Evolutionary conservation across 2,329 filamentous ascomycete species (phyloP).

Genomic region (Bipolaris bicolor): DNA sequence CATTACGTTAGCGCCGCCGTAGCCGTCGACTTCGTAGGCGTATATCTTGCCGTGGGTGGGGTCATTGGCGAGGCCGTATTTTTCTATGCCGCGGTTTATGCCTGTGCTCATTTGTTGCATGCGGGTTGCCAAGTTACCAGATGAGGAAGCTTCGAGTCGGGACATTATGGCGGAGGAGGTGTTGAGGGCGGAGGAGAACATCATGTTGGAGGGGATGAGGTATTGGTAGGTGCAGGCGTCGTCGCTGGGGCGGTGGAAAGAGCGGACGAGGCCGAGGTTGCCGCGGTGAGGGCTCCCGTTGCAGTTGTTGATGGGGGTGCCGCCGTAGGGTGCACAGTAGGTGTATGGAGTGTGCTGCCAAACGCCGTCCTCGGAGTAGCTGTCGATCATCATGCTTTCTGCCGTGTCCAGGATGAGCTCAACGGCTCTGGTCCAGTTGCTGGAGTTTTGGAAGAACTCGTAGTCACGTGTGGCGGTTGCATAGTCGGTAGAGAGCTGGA

Average conservation of each 20-base stretch:
- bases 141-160: slow-evolving; percentile 44
- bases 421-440: slow-evolving; percentile 55
- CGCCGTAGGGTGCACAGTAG: slow-evolving; percentile 52
- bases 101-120: slow-evolving; percentile 63
- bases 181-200: slow-evolving; percentile 70
- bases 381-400: slow-evolving; percentile 55
- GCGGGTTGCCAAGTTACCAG: slow-evolving; percentile 55
- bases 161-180: slow-evolving; percentile 60
- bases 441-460: slow-evolving; percentile 53
- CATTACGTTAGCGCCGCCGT: slow-evolving; percentile 63
- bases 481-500: slow-evolving; percentile 57
- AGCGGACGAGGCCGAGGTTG: slow-evolving; percentile 56
- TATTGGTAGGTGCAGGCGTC: slow-evolving; percentile 59
- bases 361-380: slow-evolving; percentile 53
- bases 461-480: slow-evolving; percentile 54
- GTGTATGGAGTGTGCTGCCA: slow-evolving; percentile 55
- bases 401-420: slow-evolving; percentile 52
- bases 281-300: slow-evolving; percentile 57
- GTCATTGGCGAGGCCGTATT: slow-evolving; percentile 48
- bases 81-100: slow-evolving; percentile 53
- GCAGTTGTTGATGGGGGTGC: slow-evolving; percentile 60
- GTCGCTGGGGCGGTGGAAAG: slow-evolving; percentile 58
- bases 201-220: slow-evolving; percentile 66
- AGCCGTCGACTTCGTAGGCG: slow-evolving; percentile 58
- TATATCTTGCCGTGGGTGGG: slow-evolving; percentile 49